Evolutionary conservation across 371 early-diverging fungal genomes (phyloP).

Genomic region (Lichtheimia ramosa): DNA sequence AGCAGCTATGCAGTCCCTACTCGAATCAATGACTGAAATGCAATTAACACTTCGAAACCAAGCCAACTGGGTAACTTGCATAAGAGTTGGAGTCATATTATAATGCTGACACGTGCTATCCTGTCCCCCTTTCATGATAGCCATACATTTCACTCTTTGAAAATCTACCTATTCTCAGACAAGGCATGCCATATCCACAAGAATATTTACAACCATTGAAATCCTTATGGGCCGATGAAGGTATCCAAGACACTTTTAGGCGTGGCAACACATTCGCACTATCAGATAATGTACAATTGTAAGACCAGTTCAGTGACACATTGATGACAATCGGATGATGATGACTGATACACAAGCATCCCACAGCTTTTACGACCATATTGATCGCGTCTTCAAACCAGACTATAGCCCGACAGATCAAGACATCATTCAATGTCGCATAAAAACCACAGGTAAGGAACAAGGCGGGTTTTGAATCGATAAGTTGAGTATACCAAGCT

Average conservation of each 20-base stretch:
- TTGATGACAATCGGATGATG: too few relatives aligned
- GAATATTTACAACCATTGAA: conserved; percentile 74
- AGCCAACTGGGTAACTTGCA: conserved; percentile 51
- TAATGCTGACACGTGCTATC: neutral
- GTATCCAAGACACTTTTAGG: conserved; percentile 71
- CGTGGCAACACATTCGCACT: conserved; percentile 78
- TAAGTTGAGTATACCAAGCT: conserved; percentile 22
- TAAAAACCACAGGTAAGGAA: conserved; percentile 24
- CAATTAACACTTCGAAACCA: conserved; percentile 61
- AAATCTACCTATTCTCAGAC: conserved; percentile 38
- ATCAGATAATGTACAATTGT: conserved; percentile 80
- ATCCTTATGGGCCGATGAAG: conserved; percentile 68
- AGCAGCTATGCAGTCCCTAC: conserved; percentile 81
- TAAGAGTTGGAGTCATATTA: conserved; percentile 2
- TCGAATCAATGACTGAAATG: conserved; percentile 81
- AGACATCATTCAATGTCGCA: conserved; percentile 79
- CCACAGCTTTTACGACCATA: conserved; percentile 75
- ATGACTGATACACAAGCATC: too few relatives aligned
- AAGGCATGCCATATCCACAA: conserved; percentile 64
- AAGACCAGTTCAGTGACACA: conserved; percentile 20
- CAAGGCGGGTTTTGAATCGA: conserved; percentile 10
- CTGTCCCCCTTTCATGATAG: conserved; percentile 9
- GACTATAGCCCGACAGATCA: conserved; percentile 87
- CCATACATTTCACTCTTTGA: conserved; percentile 31
- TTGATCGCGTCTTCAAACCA: conserved; percentile 75